Base-by-base conservation (phyloP, 2,329 filamentous ascomycete species). In the Phialemoniopsis sp. region DNA sequence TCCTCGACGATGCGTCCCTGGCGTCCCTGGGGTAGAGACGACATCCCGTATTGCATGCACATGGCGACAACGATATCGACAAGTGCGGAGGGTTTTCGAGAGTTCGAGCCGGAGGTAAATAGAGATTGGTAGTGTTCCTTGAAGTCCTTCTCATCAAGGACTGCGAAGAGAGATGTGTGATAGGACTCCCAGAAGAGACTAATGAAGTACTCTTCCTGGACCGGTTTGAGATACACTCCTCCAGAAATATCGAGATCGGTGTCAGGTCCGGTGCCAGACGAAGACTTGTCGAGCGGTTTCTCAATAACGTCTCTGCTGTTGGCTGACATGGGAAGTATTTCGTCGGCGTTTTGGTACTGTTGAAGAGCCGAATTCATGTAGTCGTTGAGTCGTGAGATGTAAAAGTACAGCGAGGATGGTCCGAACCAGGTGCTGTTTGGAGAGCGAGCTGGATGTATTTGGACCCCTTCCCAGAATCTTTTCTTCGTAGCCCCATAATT, bases 41-140 rank as follows among this genome's bases (percentile, higher is more conserved):
- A 41, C 28, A 63, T 52, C 14, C 60, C 58, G 19, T 64, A 61
- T 46, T 71, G 68, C 59, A 72, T 68, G 38, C 62, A 65, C 8
- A 71, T 43, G 1, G 68, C 68, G 17, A 72, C 51, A 13, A 70
- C 51, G 21, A 71, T 70, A 37, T 72, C 68, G 5, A 69, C 64
- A 2, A 71, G 53, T 5, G 68, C 58, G 4, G 68, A 72, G 4
- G 65, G 52, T 34, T 60, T 59, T 5, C 67, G 56, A 13, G 44
- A 43, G 18, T 42, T 42, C 12, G 46, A 44, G 13, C 45, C 46
- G 9, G 46, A 42, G 3, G 32, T 15, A 39, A 41, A 46, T n/a
- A 46, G 38, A 21, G 41, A 44, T n/a, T 58, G 51, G 41, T 72
- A 69, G 39, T 72, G 59, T 8, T 56, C 56, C 36, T 56, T 61